These are phyloP conservation scores for Chytriomyces sp. DNA, from an alignment of 192 early-diverging fungal species.

Conservation along the genomic window DNA sequence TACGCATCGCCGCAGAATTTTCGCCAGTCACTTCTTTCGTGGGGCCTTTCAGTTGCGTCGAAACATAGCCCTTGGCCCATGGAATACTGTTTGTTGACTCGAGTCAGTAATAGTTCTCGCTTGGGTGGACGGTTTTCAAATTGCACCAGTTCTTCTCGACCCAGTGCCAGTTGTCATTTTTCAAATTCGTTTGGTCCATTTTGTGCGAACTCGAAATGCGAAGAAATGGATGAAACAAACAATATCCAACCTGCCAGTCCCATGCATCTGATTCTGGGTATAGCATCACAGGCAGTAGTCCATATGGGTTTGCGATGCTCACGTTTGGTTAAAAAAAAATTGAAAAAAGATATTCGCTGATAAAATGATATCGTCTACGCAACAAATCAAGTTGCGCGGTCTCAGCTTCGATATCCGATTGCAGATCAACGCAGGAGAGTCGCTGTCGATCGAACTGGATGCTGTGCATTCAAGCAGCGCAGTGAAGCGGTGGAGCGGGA, in stretches of 20 bases:
- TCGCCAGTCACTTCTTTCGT: conserved; percentile 60
- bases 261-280: too few relatives aligned
- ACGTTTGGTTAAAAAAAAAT: too few relatives aligned
- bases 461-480: neutral
- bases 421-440: neutral
- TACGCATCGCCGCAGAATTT: conserved; percentile 84
- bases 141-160: conserved; percentile 83
- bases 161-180: conserved; percentile 73
- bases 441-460: neutral
- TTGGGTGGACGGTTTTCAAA: neutral
- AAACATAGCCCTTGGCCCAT: conserved; percentile 88
- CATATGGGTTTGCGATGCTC: too few relatives aligned
- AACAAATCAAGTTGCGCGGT: conserved; percentile 1
- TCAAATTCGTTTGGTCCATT: conserved; percentile 44
- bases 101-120: neutral
- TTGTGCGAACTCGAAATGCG: too few relatives aligned
- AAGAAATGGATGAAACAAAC: too few relatives aligned
- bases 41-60: conserved; percentile 63
- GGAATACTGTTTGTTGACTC: conserved; percentile 46
- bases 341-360: neutral
- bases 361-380: neutral
- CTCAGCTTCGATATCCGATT: neutral
- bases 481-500: conserved; percentile 2
- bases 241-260: too few relatives aligned
- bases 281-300: too few relatives aligned